Base-by-base conservation (phyloP, 2,329 filamentous ascomycete species). In the Chalara sp. region DNA sequence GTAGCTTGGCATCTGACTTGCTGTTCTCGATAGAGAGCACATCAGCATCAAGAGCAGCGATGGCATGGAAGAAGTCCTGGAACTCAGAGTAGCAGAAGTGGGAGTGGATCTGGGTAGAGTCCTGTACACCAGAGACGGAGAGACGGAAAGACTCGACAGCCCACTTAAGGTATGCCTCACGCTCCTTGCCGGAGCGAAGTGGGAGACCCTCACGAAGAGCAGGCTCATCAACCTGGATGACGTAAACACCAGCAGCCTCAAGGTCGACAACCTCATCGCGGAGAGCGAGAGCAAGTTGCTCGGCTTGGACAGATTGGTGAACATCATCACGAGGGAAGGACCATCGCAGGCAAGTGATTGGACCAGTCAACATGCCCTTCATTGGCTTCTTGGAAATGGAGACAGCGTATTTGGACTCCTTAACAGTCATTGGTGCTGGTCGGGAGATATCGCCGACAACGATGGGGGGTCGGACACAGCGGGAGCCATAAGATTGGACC, bases 1-100 rank as follows among this genome's bases (percentile, higher is more conserved):
- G 87, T 63, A 99, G 86, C 87, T 99, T 99, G 70, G 93, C 93
- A 68, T 99, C 93, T 65, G 89, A 95, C 87, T 99, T 99, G 87
- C 88, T 95, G 89, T 99, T 99, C 86, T 99, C 93, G 65, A 99
- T 99, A 69, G 89, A 95, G 67, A 99, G 85, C 58, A 99, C 93
- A 75, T 99, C 93, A 58, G 93, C 92, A 70, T 99, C 93, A 59
- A 99, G 86, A 56, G 93, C 92, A 60, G 93, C 89, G 65, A 99
- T 99, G 76, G 93, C 93, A 76, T 97, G 89, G 90, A 99, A 99
- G 83, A 99, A 99, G 81, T 99, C 93, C 79, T 99, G 93, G 89
- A 99, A 99, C 82, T 99, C 93, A 48, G 93, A 97, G 86, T 99
- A 99, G 76, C 93, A 99, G 88, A 99, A 99, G 81, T 99, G 93